phyloP scores from a whole-genome alignment of 306 rosid species.

The Malus sylvestris region DNA sequence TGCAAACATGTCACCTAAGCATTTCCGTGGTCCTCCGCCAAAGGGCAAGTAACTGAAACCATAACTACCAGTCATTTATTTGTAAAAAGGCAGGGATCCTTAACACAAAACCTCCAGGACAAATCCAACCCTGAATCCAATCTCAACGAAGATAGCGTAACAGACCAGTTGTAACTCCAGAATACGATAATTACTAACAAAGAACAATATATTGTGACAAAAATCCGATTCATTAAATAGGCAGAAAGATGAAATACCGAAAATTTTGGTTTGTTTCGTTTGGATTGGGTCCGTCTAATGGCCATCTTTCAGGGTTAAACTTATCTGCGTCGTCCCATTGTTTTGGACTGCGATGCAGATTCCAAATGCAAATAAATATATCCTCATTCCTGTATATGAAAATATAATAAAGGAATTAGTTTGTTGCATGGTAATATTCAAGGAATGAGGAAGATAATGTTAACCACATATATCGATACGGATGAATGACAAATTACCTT shows the following conservation, averaged over 20 bases:
- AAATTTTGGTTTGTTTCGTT: constrained; percentile 91
- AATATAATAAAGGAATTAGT: neutral
- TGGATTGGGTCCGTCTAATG: constrained; percentile 93
- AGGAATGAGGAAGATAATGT: neutral
- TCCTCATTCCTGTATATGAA: constrained; percentile 76
- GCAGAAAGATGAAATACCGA: constrained; percentile 41
- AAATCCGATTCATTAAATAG: neutral
- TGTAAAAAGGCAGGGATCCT: neutral
- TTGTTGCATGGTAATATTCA: neutral
- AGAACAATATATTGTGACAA: neutral
- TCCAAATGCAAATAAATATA: constrained; percentile 88
- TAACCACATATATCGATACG: constrained; percentile 5
- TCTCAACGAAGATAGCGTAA: neutral
- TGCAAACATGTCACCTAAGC: constrained; percentile 92
- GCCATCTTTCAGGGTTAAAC: constrained; percentile 93
- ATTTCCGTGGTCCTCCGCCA: constrained; percentile 95
- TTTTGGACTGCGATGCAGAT: constrained; percentile 79
- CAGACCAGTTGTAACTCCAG: neutral
- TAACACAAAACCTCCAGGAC: neutral
- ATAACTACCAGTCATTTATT: constrained; percentile 7
- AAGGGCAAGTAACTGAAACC: constrained; percentile 79
- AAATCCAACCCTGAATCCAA: neutral
- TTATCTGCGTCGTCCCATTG: constrained; percentile 81
- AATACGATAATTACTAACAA: neutral
- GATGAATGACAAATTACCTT: constrained; percentile 30